A percentile compares a stretch with the other conserved stretches of the same genome.
phyloP scores from a whole-genome alignment of 2,329 filamentous ascomycete genomes.

The Penicillium sp. region DNA sequence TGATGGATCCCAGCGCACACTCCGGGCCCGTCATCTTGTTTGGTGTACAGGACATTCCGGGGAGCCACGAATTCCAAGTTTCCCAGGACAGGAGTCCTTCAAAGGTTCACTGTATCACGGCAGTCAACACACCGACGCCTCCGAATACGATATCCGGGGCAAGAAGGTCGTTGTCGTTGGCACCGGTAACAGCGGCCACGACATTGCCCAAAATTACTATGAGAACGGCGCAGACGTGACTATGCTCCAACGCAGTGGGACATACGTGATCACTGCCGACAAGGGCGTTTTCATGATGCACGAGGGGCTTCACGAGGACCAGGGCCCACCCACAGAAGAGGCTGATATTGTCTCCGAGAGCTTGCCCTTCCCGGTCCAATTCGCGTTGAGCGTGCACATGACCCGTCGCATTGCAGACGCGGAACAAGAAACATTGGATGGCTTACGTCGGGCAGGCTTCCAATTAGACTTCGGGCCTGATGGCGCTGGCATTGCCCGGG shows the following conservation, averaged over 20 bases:
- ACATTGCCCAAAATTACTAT: conserved; percentile 54
- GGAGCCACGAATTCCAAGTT: conserved; percentile 44
- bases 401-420: conserved; percentile 45
- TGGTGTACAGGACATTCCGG: conserved; percentile 51
- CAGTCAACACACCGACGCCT: conserved; percentile 45
- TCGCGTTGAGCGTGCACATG: conserved; percentile 46
- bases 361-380: conserved; percentile 50
- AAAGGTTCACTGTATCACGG: conserved; percentile 49
- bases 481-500: conserved; percentile 44
- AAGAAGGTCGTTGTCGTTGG: conserved; percentile 54
- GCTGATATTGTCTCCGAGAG: conserved; percentile 52
- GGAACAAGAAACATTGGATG: conserved; percentile 49
- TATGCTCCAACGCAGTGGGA: conserved; percentile 56
- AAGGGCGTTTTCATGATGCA: conserved; percentile 49
- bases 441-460: conserved; percentile 52
- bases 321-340: conserved; percentile 52
- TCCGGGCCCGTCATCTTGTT: conserved; percentile 50
- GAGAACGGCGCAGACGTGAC: conserved; percentile 54
- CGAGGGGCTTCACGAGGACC: conserved; percentile 50
- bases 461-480: conserved; percentile 43
- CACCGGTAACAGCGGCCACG: conserved; percentile 53
- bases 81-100: conserved; percentile 46
- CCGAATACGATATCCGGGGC: conserved; percentile 35
- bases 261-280: conserved; percentile 52
- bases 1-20: conserved; percentile 29